Conservation (phyloP, 2,329 filamentous ascomycete species). For the Laburnicola sp. region DNA sequence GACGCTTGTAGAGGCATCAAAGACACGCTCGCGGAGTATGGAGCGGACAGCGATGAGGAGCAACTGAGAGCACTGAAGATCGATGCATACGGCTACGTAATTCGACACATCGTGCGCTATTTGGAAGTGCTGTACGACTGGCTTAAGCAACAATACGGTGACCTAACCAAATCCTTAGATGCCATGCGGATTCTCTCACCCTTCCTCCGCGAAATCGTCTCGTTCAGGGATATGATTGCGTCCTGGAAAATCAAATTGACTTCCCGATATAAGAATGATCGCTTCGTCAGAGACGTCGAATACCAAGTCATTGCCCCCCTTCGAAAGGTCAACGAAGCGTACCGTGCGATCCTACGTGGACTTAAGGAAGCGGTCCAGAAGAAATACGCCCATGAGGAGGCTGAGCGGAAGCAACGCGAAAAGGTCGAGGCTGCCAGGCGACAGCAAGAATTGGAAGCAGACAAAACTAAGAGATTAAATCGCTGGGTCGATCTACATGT, state of each 20-base stretch:
- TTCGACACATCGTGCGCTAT: constrained; percentile 22
- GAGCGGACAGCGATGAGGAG: constrained; percentile 1
- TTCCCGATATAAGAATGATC: constrained; percentile 19
- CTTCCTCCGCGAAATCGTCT: constrained; percentile 22
- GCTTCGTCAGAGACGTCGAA: constrained; percentile 29
- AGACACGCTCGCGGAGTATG: constrained; percentile 17
- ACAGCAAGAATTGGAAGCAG: constrained; percentile 1
- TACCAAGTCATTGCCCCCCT: constrained; percentile 32
- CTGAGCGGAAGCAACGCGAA: constrained; percentile 5
- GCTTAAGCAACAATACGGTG: constrained; percentile 10
- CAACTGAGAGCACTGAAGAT: constrained; percentile 23
- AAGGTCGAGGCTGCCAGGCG: constrained; percentile 1
- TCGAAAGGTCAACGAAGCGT: constrained; percentile 14
- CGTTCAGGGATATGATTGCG: constrained; percentile 28
- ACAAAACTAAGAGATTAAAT: constrained; percentile 13
- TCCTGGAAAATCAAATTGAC: constrained; percentile 26
- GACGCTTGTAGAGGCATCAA: constrained; percentile 6
- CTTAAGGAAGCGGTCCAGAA: constrained; percentile 15
- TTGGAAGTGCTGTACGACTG: constrained; percentile 24
- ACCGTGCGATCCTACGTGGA: constrained; percentile 5
- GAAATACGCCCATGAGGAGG: constrained; percentile 12
- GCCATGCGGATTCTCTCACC: constrained; percentile 24
- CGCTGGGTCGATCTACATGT: constrained; percentile 39
- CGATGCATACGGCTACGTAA: constrained; percentile 34
- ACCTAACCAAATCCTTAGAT: constrained; percentile 12